These are phyloP conservation scores for Fusarium sp. DNA, from an alignment of 2,329 filamentous ascomycete genomes.

Conservation along the genomic window DNA sequence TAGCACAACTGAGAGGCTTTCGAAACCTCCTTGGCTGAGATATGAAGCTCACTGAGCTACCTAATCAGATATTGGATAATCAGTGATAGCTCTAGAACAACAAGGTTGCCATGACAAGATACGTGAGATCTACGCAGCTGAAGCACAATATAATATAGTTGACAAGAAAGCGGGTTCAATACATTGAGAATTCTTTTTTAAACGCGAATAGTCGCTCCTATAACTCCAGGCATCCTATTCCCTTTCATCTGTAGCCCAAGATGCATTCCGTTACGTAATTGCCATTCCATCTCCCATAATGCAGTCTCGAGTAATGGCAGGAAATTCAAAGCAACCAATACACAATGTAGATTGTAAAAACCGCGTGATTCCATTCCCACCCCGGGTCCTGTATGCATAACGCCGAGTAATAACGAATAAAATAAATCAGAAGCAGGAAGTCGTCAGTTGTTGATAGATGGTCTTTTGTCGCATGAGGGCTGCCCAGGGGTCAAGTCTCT, in stretches of 20 bases:
- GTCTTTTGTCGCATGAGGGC: not conserved
- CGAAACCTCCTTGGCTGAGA: no score
- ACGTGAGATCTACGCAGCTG: not conserved
- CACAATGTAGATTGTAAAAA: constrained; percentile 16
- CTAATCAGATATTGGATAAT: no score
- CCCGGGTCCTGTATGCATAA: constrained; percentile 25
- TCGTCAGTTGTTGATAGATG: constrained; percentile 5
- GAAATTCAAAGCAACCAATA: constrained; percentile 16
- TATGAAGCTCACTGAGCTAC: no score
- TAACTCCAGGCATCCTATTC: constrained; percentile 32
- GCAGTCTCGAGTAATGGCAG: constrained; percentile 34
- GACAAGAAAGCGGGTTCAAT: constrained; percentile 4
- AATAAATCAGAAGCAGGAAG: constrained; percentile 4
- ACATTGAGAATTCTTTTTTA: constrained; percentile 29
- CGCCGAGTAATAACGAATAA: constrained; percentile 21
- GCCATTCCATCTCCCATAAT: constrained; percentile 25
- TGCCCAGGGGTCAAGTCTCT: constrained; percentile 1
- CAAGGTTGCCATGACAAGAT: not conserved
- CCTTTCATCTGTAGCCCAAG: constrained; percentile 24
- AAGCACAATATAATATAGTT: not conserved
- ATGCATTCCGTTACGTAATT: constrained; percentile 25
- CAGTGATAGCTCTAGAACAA: not conserved
- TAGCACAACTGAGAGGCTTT: no score
- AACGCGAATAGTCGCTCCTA: constrained; percentile 30
- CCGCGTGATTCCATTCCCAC: constrained; percentile 19